Evolutionary conservation across 257 asterid genomes (phyloP).

Genomic region (Solanum phureja): DNA sequence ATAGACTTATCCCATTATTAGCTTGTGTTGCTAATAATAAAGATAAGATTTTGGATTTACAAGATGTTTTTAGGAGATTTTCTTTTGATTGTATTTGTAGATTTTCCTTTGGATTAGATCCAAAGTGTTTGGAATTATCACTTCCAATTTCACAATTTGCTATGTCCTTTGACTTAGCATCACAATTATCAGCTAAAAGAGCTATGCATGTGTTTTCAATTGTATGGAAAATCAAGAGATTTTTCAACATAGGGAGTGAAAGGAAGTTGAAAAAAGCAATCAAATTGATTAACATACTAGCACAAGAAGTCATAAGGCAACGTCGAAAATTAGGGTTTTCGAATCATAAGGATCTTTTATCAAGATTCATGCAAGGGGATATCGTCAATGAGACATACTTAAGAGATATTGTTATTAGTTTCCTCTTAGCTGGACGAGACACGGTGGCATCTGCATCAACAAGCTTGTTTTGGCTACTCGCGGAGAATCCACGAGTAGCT

Average conservation of each 20-base stretch:
- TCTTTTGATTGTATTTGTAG: constrained; percentile 35
- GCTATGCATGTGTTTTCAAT: constrained; percentile 28
- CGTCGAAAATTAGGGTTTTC: constrained; percentile 18
- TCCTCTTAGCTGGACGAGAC: constrained; percentile 36
- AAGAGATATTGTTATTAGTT: constrained; percentile 32
- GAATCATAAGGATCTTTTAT: constrained; percentile 20
- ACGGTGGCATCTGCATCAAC: constrained; percentile 29
- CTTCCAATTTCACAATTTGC: constrained; percentile 31
- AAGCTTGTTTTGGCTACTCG: constrained; percentile 27
- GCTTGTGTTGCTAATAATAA: neutral
- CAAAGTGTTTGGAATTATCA: constrained; percentile 25
- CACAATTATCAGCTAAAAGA: constrained; percentile 34
- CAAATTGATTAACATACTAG: constrained; percentile 12
- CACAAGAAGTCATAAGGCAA: constrained; percentile 25
- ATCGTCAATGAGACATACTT: constrained; percentile 17
- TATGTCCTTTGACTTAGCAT: constrained; percentile 23
- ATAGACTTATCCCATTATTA: constrained; percentile 26
- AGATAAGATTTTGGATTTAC: constrained; percentile 19
- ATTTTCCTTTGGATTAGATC: constrained; percentile 40
- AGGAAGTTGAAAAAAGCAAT: constrained; percentile 19
- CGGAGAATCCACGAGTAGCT: constrained; percentile 17
- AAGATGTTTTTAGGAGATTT: constrained; percentile 31
- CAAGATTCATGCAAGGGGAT: constrained; percentile 20
- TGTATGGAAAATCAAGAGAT: constrained; percentile 25
- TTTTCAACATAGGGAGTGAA: constrained; percentile 25